Percentiles rank a stretch among this genome's conserved stretches.
Evolutionary conservation across 768 basidiomycete genomes (phyloP).

Genomic region (Saitozyma podzolica): DNA sequence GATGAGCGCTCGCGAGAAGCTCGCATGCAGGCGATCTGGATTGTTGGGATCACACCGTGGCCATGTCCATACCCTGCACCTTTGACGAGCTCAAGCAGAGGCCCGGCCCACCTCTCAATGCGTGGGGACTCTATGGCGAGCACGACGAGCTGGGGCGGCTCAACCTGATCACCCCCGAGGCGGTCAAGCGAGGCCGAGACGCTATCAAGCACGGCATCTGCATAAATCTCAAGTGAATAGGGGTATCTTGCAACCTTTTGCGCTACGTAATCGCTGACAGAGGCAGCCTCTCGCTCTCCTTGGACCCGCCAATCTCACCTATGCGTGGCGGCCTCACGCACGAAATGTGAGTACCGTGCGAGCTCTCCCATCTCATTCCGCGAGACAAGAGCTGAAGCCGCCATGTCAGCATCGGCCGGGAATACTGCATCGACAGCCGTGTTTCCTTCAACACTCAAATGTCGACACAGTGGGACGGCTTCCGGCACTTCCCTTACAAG

Average conservation of each 20-base stretch:
- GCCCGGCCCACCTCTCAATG: constrained; percentile 29
- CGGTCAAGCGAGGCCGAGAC: constrained; percentile 22
- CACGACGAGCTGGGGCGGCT: constrained; percentile 29
- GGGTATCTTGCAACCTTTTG: neutral
- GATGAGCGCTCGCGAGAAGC: no score
- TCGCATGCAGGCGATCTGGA: no score
- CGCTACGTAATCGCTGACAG: no score
- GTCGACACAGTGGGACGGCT: constrained; percentile 24
- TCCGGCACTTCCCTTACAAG: constrained; percentile 25
- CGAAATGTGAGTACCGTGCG: no score
- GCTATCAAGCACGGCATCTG: constrained; percentile 21
- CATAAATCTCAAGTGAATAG: constrained; percentile 31
- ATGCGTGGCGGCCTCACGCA: no score
- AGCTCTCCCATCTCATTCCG: no score
- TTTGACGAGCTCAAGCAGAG: neutral
- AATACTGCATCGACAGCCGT: constrained; percentile 11
- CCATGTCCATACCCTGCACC: no score
- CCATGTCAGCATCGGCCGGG: constrained; percentile 11
- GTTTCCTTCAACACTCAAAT: constrained; percentile 17
- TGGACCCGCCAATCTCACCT: no score
- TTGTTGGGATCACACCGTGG: no score
- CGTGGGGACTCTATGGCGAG: constrained; percentile 29
- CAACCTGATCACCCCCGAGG: constrained; percentile 29
- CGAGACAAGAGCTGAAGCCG: no score
- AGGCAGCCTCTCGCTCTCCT: no score